Conservation (phyloP, 2,329 filamentous ascomycete genomes). For the Periconia macrospinosa region DNA sequence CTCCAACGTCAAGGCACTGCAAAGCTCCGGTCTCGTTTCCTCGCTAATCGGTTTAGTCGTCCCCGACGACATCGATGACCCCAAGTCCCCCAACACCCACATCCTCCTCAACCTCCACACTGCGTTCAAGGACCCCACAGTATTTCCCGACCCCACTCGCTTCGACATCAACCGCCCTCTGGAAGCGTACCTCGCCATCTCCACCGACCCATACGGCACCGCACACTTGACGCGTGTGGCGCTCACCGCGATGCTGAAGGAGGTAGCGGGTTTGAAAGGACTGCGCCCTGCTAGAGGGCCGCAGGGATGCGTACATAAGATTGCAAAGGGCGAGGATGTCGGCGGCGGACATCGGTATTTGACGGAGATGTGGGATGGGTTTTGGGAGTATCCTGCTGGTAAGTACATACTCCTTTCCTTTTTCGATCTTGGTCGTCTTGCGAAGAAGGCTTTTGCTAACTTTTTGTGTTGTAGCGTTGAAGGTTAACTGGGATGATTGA, state of each 20-base stretch:
- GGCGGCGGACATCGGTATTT: slow-evolving; percentile 44
- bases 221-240: slow-evolving; percentile 47
- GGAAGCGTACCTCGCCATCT: slow-evolving; percentile 50
- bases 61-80: slow-evolving; percentile 28
- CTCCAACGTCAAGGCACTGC: slow-evolving; percentile 52
- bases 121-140: slow-evolving; percentile 43
- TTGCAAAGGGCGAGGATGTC: slow-evolving; percentile 16
- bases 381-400: slow-evolving; percentile 52
- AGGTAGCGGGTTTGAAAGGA: slow-evolving; percentile 44
- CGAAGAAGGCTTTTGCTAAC: slow-evolving; percentile 10
- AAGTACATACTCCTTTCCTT: slow-evolving; percentile 27
- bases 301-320: slow-evolving; percentile 48
- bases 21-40: slow-evolving; percentile 45
- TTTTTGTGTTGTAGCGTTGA: slow-evolving; percentile 19
- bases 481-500: slow-evolving; percentile 33
- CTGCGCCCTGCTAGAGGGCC: slow-evolving; percentile 44
- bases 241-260: slow-evolving; percentile 51
- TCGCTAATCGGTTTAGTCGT: slow-evolving; percentile 46
- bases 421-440: background rate
- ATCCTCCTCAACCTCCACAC: slow-evolving; percentile 49
- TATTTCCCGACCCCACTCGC: slow-evolving; percentile 47
- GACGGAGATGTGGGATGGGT: slow-evolving; percentile 52
- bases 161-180: slow-evolving; percentile 44
- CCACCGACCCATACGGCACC: slow-evolving; percentile 47
- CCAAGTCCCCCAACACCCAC: slow-evolving; percentile 39